Evolutionary conservation across 2,329 filamentous ascomycete genomes (phyloP), one percentile per base, ranked within the genome.

Genomic region (Claviceps spartinae): DNA sequence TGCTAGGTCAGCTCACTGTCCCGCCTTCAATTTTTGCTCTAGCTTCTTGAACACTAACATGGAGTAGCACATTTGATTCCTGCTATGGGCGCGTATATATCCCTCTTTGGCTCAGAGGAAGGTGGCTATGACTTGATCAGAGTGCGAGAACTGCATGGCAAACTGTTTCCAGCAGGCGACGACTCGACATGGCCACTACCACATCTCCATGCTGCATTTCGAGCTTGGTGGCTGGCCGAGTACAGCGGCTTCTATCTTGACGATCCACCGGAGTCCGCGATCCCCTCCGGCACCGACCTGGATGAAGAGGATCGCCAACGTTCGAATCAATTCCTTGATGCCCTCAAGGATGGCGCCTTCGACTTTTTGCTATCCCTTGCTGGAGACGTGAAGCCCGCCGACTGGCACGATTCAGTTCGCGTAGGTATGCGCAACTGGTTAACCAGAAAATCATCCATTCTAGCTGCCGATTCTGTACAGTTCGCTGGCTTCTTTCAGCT

Each of bases 161-260:
- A 81, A 38, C 74, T 96, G 22, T 81, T 84, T 57, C 76, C 78
- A 40, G 76, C 78, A 18, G 72, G 79, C 46, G 85, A 89, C 48
- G 79, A 82, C 54, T 73, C 83, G 43, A 70, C 76, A 16, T 95
- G 89, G 86, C 74, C 77, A 22, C 66, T 95, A 41, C 74, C 83
- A 16, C 85, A 83, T 59, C 76, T 97, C 13, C 85, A 90, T 60
- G 87, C 90, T 46, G 85, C 88, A 3, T 77, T 90, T 13, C 78
- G 81, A 51, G 80, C 85, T 4, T 89, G 87, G 77, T 98, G 93
- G 93, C 77, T 96, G 47, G 84, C 88, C 36, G 89, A 97, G 62
- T 96, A 96, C 68, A 93, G 87, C 58, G 88, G 88, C 2, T 87
- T 88, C 74, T 95, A 90, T 64, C 76, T 87, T 53, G 88, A 95